phyloP scores from a whole-genome alignment of 495 filamentous ascomycete species.

The Penicillium ochrochloron region DNA sequence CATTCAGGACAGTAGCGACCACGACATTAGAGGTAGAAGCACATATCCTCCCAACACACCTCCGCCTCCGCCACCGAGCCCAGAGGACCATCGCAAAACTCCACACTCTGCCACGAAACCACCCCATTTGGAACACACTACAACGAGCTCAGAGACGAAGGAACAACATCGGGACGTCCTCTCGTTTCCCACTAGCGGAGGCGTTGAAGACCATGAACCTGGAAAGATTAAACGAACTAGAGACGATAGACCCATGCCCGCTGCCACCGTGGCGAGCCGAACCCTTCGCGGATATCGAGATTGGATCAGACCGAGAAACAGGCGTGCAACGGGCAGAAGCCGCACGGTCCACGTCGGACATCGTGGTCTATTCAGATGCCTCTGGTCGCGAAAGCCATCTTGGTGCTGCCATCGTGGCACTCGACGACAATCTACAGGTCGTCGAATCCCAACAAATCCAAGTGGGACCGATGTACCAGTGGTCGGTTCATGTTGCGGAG shows the following conservation, averaged over 20 bases:
- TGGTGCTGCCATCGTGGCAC: slow-evolving; percentile 16
- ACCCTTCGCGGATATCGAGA: slow-evolving; percentile 29
- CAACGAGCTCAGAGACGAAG: background rate
- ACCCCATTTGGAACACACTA: background rate
- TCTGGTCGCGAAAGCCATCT: slow-evolving; percentile 20
- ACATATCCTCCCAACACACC: background rate
- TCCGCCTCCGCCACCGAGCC: background rate
- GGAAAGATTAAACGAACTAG: slow-evolving; percentile 13
- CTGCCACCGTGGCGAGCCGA: slow-evolving; percentile 23
- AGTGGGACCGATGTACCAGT: slow-evolving; percentile 28
- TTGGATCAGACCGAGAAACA: slow-evolving; percentile 27
- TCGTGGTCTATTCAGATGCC: slow-evolving; percentile 21
- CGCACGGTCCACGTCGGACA: slow-evolving; percentile 13
- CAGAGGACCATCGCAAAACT: slow-evolving; percentile 9
- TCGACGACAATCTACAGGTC: slow-evolving; percentile 15
- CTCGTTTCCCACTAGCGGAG: slow-evolving; percentile 25
- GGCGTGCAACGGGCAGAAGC: slow-evolving; percentile 22
- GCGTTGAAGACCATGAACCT: slow-evolving; percentile 22
- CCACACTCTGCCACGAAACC: background rate
- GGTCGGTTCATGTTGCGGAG: slow-evolving; percentile 31
- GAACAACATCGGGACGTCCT: slow-evolving; percentile 10
- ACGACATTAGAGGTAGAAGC: background rate
- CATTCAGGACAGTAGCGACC: background rate
- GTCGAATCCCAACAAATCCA: slow-evolving; percentile 25
- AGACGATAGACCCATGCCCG: slow-evolving; percentile 20